Percentiles rank a stretch among this genome's conserved stretches.
Evolutionary conservation across 2,329 filamentous ascomycete species (phyloP).

Genomic region (Aspergillus sp.): DNA sequence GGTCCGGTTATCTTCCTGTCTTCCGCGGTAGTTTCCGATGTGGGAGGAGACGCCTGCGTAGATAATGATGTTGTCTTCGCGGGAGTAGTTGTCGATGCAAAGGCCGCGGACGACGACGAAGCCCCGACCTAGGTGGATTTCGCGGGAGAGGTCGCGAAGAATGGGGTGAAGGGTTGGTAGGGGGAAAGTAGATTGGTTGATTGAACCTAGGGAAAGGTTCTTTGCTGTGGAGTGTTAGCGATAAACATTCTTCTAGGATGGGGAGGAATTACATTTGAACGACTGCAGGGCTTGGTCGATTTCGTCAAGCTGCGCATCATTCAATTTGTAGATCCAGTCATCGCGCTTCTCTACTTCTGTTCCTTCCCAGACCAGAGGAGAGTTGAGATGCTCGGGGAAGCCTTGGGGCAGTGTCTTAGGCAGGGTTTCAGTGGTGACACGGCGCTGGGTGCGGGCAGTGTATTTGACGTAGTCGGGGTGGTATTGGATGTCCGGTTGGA

Average conservation of each 20-base stretch:
- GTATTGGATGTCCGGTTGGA: slow-evolving; percentile 36
- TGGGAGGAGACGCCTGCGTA: slow-evolving; percentile 49
- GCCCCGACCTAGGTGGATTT: slow-evolving; percentile 46
- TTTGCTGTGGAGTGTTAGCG: slow-evolving; percentile 28
- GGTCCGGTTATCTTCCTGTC: slow-evolving; percentile 43
- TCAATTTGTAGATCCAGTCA: slow-evolving; percentile 46
- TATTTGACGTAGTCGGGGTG: slow-evolving; percentile 31
- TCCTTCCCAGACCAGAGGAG: slow-evolving; percentile 52
- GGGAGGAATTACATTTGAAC: slow-evolving; percentile 40
- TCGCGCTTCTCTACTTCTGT: slow-evolving; percentile 38
- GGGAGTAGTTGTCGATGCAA: slow-evolving; percentile 38
- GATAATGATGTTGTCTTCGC: slow-evolving; percentile 43
- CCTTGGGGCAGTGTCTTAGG: slow-evolving; percentile 38
- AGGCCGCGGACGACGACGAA: slow-evolving; percentile 50
- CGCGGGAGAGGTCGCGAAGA: slow-evolving; percentile 38
- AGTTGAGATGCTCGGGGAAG: slow-evolving; percentile 45
- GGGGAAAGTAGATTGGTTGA: slow-evolving; percentile 51
- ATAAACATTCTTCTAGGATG: no score
- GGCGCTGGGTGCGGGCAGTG: slow-evolving; percentile 21
- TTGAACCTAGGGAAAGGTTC: slow-evolving; percentile 34
- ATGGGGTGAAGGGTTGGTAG: slow-evolving; percentile 38
- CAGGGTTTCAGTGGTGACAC: slow-evolving; percentile 25
- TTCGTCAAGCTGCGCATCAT: slow-evolving; percentile 42
- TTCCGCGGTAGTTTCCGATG: slow-evolving; percentile 41
- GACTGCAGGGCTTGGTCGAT: slow-evolving; percentile 45